A percentile compares a stretch with the other conserved stretches of the same genome.
Evolutionary conservation across 768 basidiomycete species (phyloP).

Genomic region (Piloderma croceum): DNA sequence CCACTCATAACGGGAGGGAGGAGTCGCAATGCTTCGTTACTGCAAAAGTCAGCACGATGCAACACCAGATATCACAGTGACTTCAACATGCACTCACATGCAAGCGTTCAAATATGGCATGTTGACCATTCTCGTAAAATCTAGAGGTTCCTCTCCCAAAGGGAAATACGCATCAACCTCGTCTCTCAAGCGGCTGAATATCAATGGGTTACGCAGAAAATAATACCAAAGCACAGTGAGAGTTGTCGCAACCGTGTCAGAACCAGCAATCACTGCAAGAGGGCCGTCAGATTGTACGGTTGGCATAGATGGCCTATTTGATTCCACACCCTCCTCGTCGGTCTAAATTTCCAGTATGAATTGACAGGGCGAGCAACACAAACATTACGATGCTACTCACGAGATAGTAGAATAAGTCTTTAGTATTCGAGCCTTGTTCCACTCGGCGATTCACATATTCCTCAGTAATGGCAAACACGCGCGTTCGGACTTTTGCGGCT

Average conservation of each 20-base stretch:
- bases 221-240: slow-evolving; percentile 29
- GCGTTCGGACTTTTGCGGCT: slow-evolving; percentile 34
- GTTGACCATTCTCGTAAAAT: slow-evolving; percentile 15
- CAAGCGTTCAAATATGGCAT: slow-evolving; percentile 32
- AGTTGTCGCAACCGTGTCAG: slow-evolving; percentile 35
- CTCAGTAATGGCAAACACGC: slow-evolving; percentile 25
- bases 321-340: slow-evolving; percentile 34
- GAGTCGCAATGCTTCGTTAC: slow-evolving; percentile 37
- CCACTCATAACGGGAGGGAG: slow-evolving; percentile 32
- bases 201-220: slow-evolving; percentile 27
- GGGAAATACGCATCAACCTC: slow-evolving; percentile 26
- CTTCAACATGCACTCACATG: slow-evolving; percentile 23
- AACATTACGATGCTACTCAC: slow-evolving; percentile 17
- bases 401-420: slow-evolving; percentile 27
- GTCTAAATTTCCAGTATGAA: slow-evolving; percentile 25
- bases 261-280: slow-evolving; percentile 38
- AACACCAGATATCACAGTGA: not conserved
- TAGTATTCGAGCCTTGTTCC: not conserved
- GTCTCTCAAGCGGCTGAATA: slow-evolving; percentile 23
- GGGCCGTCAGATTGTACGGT: slow-evolving; percentile 34
- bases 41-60: slow-evolving; percentile 8
- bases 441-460: not conserved
- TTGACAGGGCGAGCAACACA: slow-evolving; percentile 7
- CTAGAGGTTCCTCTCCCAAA: slow-evolving; percentile 1
- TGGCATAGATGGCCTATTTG: slow-evolving; percentile 24